Base-by-base conservation (phyloP, 2,329 filamentous ascomycete genomes). In the Verticillium dahliae region DNA sequence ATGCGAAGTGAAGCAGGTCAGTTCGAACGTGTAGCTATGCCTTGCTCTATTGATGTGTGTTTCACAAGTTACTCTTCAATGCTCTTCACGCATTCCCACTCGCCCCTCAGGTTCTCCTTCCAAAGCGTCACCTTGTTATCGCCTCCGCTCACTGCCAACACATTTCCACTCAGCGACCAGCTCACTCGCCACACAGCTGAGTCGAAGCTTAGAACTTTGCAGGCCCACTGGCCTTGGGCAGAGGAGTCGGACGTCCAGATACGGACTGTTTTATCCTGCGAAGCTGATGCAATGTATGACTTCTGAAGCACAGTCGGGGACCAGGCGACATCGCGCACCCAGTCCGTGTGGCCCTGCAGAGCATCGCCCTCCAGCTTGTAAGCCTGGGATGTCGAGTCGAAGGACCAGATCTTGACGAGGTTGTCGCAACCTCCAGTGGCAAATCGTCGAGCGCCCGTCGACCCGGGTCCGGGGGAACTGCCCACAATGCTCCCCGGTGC, bases 271-370 rank as follows among this genome's bases (percentile, higher is more conserved):
- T 96, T 96, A 76, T 99, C 95, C 79, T 98, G 93, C 60, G 90
- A 93, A 11, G 94, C 95, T 57, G 90, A 94, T 35, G 95, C 95
- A 73, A 99, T 97, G 79, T 99, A 99, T 62, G 89, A 92, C 83
- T 97, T 97, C 70, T 93, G 91, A 62, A 99, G 83, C 61, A 98
- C 91, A 31, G 92, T 97, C 11, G 95, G 95, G 58, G 90, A 94
- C 95, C 95, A 99, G 14, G 94, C 91, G 13, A 99, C 95, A 75
- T 99, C 95, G 66, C 95, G 88, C 61, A 99, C 95, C 95, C 95
- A 99, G 80, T 98, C 95, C 6, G 86, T 85, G 78, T 99, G 95
- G 65, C 95, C 95, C 1, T 82, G 77, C 67, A 99, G 81, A 11
- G 89, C 77, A 66, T 85, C 83, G 31, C 81, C 74, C 73, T 88